Evolutionary conservation across 371 early-diverging fungal species (phyloP), one percentile per base, ranked within the genome.

Genomic region (Batkoa obscura): DNA sequence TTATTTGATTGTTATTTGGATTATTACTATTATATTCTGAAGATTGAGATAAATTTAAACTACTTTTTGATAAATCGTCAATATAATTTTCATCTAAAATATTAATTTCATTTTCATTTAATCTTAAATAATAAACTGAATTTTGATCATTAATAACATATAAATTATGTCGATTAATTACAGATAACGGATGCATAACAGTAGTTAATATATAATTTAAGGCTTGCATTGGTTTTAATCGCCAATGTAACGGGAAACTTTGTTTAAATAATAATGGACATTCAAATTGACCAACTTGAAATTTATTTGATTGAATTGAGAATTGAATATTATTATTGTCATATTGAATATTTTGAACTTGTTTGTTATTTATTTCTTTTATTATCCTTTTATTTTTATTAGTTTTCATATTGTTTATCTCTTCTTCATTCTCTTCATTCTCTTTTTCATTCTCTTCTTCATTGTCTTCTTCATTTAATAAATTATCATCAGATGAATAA

Each of bases 131-230:
- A n/a, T 77, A 74, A 0, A 81, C 75, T 1, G 64, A 62, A 53
- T 66, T 61, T 50, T 73, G 64, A 13, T 73, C 70, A 15, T 73
- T 73, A 48, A 74, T 73, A 0, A 86, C 85, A 60, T 81, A 81
- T 72, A 81, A 75, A 56, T 82, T 74, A 31, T 78, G 78, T 23
- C 87, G 70, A 61, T 90, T 90, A 36, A 72, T 68, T 12, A 90
- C 81, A 23, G 75, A 68, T 33, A 86, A 74, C 0, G 76, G 73
- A 13, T 72, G 66, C 10, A 88, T 64, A 0, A 77, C 67, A 31
- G 68, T 63, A 10, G 71, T 66, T 23, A 75, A 62, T 6, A 85
- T 67, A 13, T 68, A 68, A 51, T 71, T 79, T 12, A 81, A 65
- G 0, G 87, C 88, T 39, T 75, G 67, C 12, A 71, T 69, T 0